phyloP scores from a whole-genome alignment of 805 yeast genomes.

The Saccharomycopsis javanensis region DNA sequence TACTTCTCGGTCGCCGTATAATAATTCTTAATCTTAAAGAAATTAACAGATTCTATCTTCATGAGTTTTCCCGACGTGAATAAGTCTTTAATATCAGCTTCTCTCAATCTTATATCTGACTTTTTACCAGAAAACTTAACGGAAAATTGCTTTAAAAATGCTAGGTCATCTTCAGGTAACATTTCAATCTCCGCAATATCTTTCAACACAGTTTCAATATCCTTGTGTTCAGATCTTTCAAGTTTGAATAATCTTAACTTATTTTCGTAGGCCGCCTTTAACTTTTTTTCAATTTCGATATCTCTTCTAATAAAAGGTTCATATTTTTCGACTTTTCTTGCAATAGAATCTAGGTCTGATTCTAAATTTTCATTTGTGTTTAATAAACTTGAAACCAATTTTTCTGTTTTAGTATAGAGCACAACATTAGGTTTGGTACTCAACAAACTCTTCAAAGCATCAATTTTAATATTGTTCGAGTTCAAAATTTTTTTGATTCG shows the following conservation, averaged over 20 bases:
- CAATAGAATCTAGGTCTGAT: not conserved
- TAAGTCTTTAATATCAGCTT: not conserved
- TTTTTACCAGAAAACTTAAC: not conserved
- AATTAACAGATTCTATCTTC: conserved; percentile 1
- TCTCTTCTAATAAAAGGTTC: not conserved
- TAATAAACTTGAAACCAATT: not conserved
- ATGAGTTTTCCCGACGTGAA: not conserved
- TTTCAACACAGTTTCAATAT: not conserved
- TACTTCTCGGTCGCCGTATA: not conserved
- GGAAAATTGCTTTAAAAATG: not conserved
- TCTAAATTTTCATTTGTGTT: not conserved
- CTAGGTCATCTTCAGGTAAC: not conserved
- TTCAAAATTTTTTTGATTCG: not conserved
- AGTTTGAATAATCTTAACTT: not conserved
- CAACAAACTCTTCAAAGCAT: not conserved
- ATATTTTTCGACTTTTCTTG: not conserved
- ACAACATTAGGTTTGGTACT: not conserved
- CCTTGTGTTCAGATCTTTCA: not conserved
- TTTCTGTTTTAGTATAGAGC: not conserved
- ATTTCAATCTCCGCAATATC: not conserved
- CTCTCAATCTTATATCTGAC: not conserved
- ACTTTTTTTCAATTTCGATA: not conserved
- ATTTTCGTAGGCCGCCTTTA: not conserved
- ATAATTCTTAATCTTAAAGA: not conserved
- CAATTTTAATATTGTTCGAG: not conserved